Base-by-base conservation (phyloP, 768 basidiomycete genomes). In the Chalciporus pseudorubinellus region DNA sequence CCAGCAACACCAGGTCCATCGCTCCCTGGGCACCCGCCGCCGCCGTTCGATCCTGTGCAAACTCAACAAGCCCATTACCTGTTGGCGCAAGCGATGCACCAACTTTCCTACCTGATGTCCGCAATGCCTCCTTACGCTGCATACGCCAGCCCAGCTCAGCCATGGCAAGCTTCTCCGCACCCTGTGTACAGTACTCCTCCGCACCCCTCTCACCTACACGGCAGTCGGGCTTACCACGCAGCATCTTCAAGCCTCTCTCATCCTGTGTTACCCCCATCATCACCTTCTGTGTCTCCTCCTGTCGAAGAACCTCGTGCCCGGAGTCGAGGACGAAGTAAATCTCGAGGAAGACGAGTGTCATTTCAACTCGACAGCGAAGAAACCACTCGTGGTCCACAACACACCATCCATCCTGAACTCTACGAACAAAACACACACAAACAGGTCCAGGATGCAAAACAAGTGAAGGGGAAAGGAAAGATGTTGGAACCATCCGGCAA, bases 301-400 rank as follows among this genome's bases (percentile, higher is more conserved):
- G 55, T 62, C 14, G 63, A 56, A 47, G 64, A 57, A 39, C 63
- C 53, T 24, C 71, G 70, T 48, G 71, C 74, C 0, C 56, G 75
- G 22, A 54, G 53, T 55, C 77, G 77, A 21, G 65, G 70, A 24
- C 72, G 79, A 45, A 82, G 83, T 64, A 74, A 68, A 44, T 81
- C 83, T 18, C 66, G 77, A 26, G 82, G 79, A 9, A 74, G 83
- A 51, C 72, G 72, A 20, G 83, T 85, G 2, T 82, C 83, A 11
- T 86, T 86, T 61, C 71, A 66, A 51, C 57, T 81, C n/a, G 67
- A 67, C 26, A 65, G 60, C 20, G 68, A 68, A 39, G 61, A 61
- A 34, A 40, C 39, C 10, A 3, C 22, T 19, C 16, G 12, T 11
- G 12, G 7, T n/a, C 46, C 34, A 36, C 59, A 64, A 6, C 45